Conservation (phyloP, 169 alveolate species). For the Plasmodium malariae region DNA sequence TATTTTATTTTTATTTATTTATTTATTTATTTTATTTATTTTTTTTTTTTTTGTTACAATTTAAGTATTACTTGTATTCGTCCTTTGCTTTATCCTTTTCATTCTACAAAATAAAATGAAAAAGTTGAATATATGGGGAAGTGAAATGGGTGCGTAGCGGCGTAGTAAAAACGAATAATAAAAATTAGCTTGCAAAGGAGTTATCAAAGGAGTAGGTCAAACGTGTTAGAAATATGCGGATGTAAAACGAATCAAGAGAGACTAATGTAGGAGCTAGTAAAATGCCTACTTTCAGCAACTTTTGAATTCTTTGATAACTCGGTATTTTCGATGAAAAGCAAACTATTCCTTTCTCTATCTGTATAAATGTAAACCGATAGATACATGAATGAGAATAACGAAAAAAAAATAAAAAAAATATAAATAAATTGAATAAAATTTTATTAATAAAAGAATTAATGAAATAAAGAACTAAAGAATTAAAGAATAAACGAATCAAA, state of each 20-base stretch:
- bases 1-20: not conserved
- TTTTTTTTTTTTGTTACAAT: not conserved
- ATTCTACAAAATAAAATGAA: conserved; percentile 16
- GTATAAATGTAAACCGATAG: not conserved
- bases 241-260: too few species aligned
- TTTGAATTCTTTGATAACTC: conserved; percentile 42
- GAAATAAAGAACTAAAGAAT: too few species aligned
- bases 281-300: conserved; percentile 24
- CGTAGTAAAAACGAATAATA: too few species aligned
- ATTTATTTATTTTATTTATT: too few species aligned
- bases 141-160: too few species aligned
- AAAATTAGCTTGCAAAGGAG: too few species aligned
- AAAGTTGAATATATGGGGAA: too few species aligned
- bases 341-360: conserved; percentile 70
- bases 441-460: too few species aligned
- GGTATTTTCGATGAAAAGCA: conserved; percentile 38
- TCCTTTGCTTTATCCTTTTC: conserved; percentile 20
- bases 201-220: too few species aligned
- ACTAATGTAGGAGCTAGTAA: not conserved
- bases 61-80: conserved; percentile 50
- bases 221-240: too few species aligned
- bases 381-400: not conserved
- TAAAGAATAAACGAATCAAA: too few species aligned
- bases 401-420: conserved; percentile 16
- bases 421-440: not conserved